Base-by-base conservation (phyloP, 2,329 filamentous ascomycete genomes). In the Xenoacremonium recifei region DNA sequence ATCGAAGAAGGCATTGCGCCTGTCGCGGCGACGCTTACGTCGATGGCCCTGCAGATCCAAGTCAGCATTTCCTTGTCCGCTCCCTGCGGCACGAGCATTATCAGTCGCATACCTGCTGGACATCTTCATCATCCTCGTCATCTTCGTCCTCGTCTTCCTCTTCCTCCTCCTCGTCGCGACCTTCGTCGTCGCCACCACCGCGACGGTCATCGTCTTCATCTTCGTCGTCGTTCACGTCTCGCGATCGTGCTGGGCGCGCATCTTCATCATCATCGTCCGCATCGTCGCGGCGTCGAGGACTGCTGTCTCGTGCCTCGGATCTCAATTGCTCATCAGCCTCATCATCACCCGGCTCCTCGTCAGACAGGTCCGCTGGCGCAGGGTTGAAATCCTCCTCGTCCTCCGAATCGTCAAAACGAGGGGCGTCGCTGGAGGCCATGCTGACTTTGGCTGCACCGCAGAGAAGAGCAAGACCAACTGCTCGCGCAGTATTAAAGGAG, bases 311-410 rank as follows among this genome's bases (percentile, higher is more conserved):
- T 21, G 48, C 45, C 15, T 39, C 40, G 21, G 74, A 16, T 71
- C 73, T 52, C 40, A 44, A 30, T 37, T 46, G 45, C 35, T 48
- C 47, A 1, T 76, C 71, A n/a, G 31, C 48, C 13, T 67, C 65
- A 5, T 69, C 66, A 4, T 68, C 69, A 25, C 64, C 67, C 17
- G 59, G 60, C 39, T 69, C 66, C 5, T 68, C 83, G 52, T 92
- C 88, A 3, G 87, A 93, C 23, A 80, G 60, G 44, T 89, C 80
- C 46, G 80, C 85, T 16, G 85, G 84, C 36, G 77, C 81, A 37
- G 90, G 91, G 64, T 96, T 95, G 76, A 96, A 96, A 64, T 92
- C 86, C 47, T 87, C 84, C 55, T 95, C 90, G 37, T 93, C 88
- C 42, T 88, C 85, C 45, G 79, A 84, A 47, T 84, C 80, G 57